A percentile compares a stretch with the other conserved stretches of the same genome.
Evolutionary conservation across 2,329 filamentous ascomycete genomes (phyloP).

Genomic region (Aspergillus pseudoterreus): DNA sequence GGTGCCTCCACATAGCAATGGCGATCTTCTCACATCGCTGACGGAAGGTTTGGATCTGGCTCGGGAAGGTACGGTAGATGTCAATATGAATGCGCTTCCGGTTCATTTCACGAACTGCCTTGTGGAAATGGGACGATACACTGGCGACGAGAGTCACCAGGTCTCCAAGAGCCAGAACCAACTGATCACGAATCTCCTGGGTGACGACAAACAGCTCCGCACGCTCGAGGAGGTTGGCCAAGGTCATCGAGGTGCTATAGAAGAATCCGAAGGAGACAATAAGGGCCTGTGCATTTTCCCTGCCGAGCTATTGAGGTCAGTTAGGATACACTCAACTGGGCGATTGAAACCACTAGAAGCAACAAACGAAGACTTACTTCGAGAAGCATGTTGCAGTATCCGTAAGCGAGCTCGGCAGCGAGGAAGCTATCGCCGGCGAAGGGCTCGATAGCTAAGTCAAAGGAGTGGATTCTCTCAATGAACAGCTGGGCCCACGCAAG

Average conservation of each 20-base stretch:
- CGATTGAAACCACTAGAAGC: not conserved
- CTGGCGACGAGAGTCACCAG: constrained; percentile 28
- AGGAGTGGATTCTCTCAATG: constrained; percentile 35
- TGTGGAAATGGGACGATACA: constrained; percentile 37
- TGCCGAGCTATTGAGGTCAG: constrained; percentile 39
- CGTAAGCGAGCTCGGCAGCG: constrained; percentile 49
- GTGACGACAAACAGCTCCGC: constrained; percentile 45
- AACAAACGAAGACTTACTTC: constrained; percentile 33
- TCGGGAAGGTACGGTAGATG: constrained; percentile 37
- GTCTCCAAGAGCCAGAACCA: constrained; percentile 38
- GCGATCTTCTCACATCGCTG: constrained; percentile 32
- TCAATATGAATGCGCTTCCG: constrained; percentile 28
- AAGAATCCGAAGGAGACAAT: constrained; percentile 52
- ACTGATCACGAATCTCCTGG: constrained; percentile 46
- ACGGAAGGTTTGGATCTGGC: constrained; percentile 35
- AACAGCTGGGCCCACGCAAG: constrained; percentile 39
- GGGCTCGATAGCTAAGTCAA: constrained; percentile 32
- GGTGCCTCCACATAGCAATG: constrained; percentile 39
- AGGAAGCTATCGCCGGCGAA: constrained; percentile 37
- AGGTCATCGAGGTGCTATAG: constrained; percentile 44
- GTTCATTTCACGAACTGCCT: constrained; percentile 24
- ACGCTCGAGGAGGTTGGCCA: constrained; percentile 44
- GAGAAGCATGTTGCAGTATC: constrained; percentile 46
- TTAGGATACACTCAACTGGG: not conserved
- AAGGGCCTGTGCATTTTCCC: constrained; percentile 45